Base-by-base conservation (phyloP, 1,139 yeast genomes). In the Pneumocystis jirovecii region DNA sequence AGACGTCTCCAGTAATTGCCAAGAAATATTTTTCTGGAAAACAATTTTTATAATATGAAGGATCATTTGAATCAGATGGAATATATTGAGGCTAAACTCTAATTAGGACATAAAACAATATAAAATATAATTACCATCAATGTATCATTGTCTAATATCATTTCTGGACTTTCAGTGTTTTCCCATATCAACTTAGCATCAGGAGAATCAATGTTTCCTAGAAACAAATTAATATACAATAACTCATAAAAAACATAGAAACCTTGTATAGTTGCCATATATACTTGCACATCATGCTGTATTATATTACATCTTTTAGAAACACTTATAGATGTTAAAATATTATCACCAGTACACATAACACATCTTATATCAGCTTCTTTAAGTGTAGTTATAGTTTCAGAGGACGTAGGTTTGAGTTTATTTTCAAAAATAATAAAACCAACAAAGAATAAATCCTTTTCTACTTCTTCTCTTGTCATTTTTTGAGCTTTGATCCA, bases 311-410 rank as follows among this genome's bases (percentile, higher is more conserved):
- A 87, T 72, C 93, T 97, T 68, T 83, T 81, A 1, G 89, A 96
- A 34, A 93, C 98, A 76, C 96, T 87, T 35, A 95, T 83, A 0
- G 98, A 98, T 0, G 99, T 93, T 68, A 93, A 79, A 19, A 93
- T 84, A 73, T 93, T 93, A 74, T 93, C 99, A 65, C 99, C 99
- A 0, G 98, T 93, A 75, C 98, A 95, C 98, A 93, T 95, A 35
- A 90, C 79, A 0, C 95, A 88, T 70, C 97, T 80, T 66, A 93
- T 82, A 59, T 82, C 79, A 0, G 98, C 97, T 15, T 77, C 78
- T 59, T 77, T 77, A 65, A 93, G 79, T 67, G 82, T 80, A 21
- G 76, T 71, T 67, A 93, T 80, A 0, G 91, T 89, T 0, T 78
- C 76, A 5, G 80, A 79, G 0, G 96, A 87, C 0, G 86, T 78